Evolutionary conservation across 2,329 filamentous ascomycete genomes (phyloP), one percentile per base, ranked within the genome.

Genomic region (Penicillium digitatum): DNA sequence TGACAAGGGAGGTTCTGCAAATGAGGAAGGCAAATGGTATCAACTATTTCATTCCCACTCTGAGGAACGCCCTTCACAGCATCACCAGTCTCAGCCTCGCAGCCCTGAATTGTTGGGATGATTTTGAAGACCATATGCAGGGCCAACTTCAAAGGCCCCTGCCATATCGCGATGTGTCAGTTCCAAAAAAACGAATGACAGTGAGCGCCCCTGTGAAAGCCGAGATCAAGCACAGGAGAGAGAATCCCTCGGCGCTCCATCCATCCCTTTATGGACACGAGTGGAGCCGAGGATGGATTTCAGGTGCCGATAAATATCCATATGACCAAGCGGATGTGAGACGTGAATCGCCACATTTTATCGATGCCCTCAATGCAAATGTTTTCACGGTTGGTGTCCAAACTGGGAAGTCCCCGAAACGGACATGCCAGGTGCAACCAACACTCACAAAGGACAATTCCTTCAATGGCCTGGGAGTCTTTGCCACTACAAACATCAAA

Each of bases 61-160:
- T 73, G 3, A 58, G 65, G n/a, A 68, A 62, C 34, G 55, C 68
- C 3, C 38, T 68, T 5, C 62, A 69, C 29, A 62, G 69, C 38
- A 67, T 72, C 31, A 69, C 66, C 8, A 63, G 58, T 34, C 65
- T 73, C 14, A 66, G 70, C 43, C 63, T 73, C 10, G 44, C 64
- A 27, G 66, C 62, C 12, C 58, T 73, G 35, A 66, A 68, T 27
- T 63, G 64, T 46, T 70, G 69, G 67, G 52, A 66, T 31, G 71
- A 73, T 47, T 67, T 65, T 44, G 39, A 61, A 11, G 37, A 47
- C 11, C 50, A 58, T 43, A 22, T 54, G 44, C 29, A 63, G 62
- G 46, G 64, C 63, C 37, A 52, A 37, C 14, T 63, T 62, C 60
- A 58, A 50, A 27, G 62, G 8, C 37, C 53, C 8, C 62, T 66